These are phyloP conservation scores for Fusarium pilosicola DNA, from an alignment of 2,329 filamentous ascomycete species.

Conservation along the genomic window DNA sequence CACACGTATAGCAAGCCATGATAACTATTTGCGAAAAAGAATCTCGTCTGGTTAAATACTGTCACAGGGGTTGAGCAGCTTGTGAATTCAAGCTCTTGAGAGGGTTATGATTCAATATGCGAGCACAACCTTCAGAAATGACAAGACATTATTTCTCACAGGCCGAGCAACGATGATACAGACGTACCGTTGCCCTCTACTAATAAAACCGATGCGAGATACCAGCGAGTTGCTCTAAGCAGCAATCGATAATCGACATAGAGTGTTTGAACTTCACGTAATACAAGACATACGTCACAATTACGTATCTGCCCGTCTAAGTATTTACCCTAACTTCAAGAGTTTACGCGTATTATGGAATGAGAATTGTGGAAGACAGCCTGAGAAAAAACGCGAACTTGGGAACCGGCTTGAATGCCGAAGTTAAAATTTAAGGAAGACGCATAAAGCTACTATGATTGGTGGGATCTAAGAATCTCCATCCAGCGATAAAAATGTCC, in stretches of 20 bases:
- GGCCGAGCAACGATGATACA: no score
- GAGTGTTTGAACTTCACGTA: no score
- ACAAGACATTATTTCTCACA: neutral
- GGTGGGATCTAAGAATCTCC: neutral
- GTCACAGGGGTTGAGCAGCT: no score
- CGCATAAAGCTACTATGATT: fast-evolving
- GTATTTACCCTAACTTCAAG: neutral
- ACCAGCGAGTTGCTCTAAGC: no score
- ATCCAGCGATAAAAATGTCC: fast-evolving
- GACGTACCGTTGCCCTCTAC: no score
- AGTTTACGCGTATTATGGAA: no score
- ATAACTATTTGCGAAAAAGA: fast-evolving
- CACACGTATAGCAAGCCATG: no score
- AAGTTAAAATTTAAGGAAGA: neutral
- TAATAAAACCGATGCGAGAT: fast-evolving
- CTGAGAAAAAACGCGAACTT: neutral
- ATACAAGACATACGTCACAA: neutral
- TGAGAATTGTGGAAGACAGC: no score
- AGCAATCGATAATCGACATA: no score
- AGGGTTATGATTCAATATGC: fast-evolving
- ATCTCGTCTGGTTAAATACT: no score
- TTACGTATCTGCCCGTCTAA: neutral
- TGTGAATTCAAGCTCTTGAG: no score
- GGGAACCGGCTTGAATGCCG: neutral
- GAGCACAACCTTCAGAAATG: fast-evolving